These are phyloP conservation scores for Malus orientalis DNA, from an alignment of 306 rosid species.

Conservation along the genomic window DNA sequence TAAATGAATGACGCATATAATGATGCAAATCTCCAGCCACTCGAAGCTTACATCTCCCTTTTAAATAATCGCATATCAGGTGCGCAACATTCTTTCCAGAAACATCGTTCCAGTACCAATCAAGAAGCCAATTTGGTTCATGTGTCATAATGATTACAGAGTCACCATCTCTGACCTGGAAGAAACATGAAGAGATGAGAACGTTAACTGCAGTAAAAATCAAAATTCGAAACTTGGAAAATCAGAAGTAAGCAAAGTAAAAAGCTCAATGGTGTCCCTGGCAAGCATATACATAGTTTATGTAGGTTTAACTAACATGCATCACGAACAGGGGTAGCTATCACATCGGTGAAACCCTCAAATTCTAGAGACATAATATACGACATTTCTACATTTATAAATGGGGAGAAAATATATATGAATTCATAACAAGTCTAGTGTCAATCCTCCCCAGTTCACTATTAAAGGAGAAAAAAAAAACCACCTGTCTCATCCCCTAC, in stretches of 20 bases:
- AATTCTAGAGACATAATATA: background rate
- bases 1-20: constrained; percentile 94
- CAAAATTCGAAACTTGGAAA: background rate
- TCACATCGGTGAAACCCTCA: background rate
- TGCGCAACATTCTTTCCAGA: constrained; percentile 87
- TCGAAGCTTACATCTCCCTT: constrained; percentile 91
- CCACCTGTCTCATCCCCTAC: background rate
- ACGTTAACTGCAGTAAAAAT: constrained; percentile 13
- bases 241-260: background rate
- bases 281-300: background rate
- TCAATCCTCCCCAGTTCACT: background rate
- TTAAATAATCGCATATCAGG: constrained; percentile 71
- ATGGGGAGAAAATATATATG: background rate
- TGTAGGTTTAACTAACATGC: background rate
- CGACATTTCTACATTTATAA: background rate
- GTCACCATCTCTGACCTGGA: constrained; percentile 72
- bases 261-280: background rate
- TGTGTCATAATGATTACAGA: constrained; percentile 86
- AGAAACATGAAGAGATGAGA: constrained; percentile 18
- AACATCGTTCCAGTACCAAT: constrained; percentile 85
- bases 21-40: constrained; percentile 99
- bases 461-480: background rate
- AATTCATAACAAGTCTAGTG: background rate
- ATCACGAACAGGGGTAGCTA: background rate
- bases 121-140: constrained; percentile 90